Evolutionary conservation across 331 rosid species (phyloP).

Genomic region (Acacia pycnantha): DNA sequence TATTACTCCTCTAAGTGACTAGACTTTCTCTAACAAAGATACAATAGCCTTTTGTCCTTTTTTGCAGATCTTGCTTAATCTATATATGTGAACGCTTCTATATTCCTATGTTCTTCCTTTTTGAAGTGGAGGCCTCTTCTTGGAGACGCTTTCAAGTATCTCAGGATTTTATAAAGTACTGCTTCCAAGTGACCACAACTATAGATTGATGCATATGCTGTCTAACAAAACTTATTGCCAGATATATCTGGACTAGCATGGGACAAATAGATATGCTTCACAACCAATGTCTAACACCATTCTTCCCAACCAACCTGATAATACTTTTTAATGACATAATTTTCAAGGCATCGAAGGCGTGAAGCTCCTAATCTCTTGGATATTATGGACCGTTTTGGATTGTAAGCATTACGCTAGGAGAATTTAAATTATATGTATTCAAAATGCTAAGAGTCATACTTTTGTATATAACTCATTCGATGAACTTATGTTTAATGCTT

Average conservation of each 20-base stretch:
- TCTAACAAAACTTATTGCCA: background rate
- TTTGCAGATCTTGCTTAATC: background rate
- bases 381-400: background rate
- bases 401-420: background rate
- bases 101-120: background rate
- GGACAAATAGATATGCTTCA: background rate
- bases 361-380: no score
- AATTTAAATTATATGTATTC: no score
- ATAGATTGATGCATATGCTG: background rate
- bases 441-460: background rate
- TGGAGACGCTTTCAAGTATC: background rate
- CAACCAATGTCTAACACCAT: background rate
- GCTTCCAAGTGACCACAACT: background rate
- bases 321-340: no score
- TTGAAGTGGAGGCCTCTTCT: background rate
- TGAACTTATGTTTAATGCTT: no score
- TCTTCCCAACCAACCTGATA: no score
- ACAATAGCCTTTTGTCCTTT: background rate
- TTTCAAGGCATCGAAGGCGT: background rate
- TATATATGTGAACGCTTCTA: background rate
- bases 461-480: background rate
- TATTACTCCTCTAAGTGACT: background rate
- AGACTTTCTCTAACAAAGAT: background rate
- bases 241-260: background rate
- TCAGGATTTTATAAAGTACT: background rate